Evolutionary conservation across 768 basidiomycete genomes (phyloP).

Genomic region (Tylopilus balloui): DNA sequence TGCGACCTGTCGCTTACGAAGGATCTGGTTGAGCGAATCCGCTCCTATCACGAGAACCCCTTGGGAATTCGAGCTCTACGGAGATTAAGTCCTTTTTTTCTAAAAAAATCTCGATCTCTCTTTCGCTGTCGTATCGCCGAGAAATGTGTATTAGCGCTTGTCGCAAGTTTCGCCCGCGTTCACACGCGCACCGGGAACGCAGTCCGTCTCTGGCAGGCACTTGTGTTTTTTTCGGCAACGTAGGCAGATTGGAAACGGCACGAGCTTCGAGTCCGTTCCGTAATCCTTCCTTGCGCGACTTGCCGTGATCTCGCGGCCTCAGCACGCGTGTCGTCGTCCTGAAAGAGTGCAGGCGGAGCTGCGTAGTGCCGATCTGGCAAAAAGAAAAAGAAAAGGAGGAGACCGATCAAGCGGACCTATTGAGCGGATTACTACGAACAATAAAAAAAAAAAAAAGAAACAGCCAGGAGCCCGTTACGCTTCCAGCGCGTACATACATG

Average conservation of each 20-base stretch:
- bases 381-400: not conserved
- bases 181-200: too few relatives aligned
- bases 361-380: conserved; percentile 20
- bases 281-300: too few relatives aligned
- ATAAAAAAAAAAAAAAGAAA: too few relatives aligned
- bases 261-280: conserved; percentile 10
- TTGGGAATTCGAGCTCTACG: conserved; percentile 76
- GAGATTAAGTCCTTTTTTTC: conserved; percentile 25
- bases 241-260: conserved; percentile 23
- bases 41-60: conserved; percentile 51
- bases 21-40: conserved; percentile 70
- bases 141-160: too few relatives aligned
- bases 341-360: conserved; percentile 8
- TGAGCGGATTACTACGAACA: too few relatives aligned
- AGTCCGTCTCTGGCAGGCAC: too few relatives aligned
- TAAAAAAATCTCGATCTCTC: too few relatives aligned
- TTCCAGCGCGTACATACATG: too few relatives aligned
- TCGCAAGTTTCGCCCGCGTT: not conserved
- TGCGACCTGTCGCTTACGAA: conserved; percentile 69
- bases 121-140: not conserved
- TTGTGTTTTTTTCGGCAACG: too few relatives aligned
- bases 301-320: conserved; percentile 7
- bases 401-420: conserved; percentile 12
- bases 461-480: too few relatives aligned
- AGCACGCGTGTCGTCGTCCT: not conserved